A percentile compares a stretch with the other conserved stretches of the same genome.
These are phyloP conservation scores for Apostasia shenzhenica DNA, from an alignment of 106 monocot genomes.

Conservation along the genomic window DNA sequence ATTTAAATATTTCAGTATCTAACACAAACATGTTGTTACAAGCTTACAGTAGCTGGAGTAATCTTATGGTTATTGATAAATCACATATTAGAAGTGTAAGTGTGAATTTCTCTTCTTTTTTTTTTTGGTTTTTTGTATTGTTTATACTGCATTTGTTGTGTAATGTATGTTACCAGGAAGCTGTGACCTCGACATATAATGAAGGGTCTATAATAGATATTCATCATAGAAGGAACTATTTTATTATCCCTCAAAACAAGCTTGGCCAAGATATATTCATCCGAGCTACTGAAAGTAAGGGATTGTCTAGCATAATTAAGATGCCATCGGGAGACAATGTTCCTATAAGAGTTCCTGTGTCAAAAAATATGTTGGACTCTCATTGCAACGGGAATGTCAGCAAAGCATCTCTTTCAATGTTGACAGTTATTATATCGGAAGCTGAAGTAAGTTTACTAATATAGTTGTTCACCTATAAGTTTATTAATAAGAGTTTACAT, in stretches of 20 bases:
- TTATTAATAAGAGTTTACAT: too few species aligned
- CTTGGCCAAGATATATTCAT: constrained; percentile 91
- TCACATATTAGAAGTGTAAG: constrained; percentile 44
- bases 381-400: constrained; percentile 42
- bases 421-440: constrained; percentile 68
- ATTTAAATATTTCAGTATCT: constrained; percentile 77
- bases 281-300: constrained; percentile 37
- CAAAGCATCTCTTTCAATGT: constrained; percentile 36
- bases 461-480: not conserved
- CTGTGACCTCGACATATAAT: constrained; percentile 20
- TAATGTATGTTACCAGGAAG: constrained; percentile 36
- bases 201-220: constrained; percentile 53
- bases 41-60: constrained; percentile 96
- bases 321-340: constrained; percentile 81
- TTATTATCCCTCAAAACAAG: constrained; percentile 81
- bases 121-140: not conserved
- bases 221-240: constrained; percentile 60
- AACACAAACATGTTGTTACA: constrained; percentile 83
- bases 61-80: constrained; percentile 50
- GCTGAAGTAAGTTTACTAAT: constrained; percentile 52
- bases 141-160: not conserved
- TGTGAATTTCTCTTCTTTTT: not conserved
- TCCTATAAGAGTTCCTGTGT: constrained; percentile 71
- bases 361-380: constrained; percentile 70
- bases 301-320: constrained; percentile 52